These are phyloP conservation scores for Pythium volutum DNA, from an alignment of 352 stramenopile genomes.

Conservation along the genomic window DNA sequence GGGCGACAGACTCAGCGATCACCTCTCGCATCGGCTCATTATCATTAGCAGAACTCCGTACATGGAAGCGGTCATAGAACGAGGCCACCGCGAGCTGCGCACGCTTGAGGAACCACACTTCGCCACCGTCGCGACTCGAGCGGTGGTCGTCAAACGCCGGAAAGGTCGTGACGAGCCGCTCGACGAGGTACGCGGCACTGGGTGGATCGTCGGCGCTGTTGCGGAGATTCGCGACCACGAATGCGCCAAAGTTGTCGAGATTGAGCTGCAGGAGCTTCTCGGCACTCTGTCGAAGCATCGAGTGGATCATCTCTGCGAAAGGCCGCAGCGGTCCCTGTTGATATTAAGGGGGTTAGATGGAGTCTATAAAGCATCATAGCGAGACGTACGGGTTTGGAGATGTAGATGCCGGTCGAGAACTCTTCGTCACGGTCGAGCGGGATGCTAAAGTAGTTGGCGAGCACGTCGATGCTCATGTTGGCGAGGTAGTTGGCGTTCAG, in stretches of 20 bases:
- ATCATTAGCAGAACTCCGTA: constrained; percentile 21
- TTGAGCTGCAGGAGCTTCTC: constrained; percentile 7
- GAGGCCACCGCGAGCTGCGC: constrained; percentile 52
- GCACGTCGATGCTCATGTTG: constrained; percentile 57
- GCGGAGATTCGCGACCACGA: constrained; percentile 58
- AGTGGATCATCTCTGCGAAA: constrained; percentile 55
- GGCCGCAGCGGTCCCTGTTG: constrained; percentile 61
- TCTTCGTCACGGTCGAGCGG: constrained; percentile 71
- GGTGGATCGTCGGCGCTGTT: constrained; percentile 22
- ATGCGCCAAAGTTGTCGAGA: constrained; percentile 64
- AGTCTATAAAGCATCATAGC: too few relatives aligned
- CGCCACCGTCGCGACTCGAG: constrained; percentile 37
- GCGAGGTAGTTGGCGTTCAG: constrained; percentile 58
- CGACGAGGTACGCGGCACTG: constrained; percentile 51
- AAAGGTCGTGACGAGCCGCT: constrained; percentile 54
- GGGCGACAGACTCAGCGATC: neutral
- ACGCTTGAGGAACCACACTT: constrained; percentile 67
- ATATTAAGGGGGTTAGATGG: too few relatives aligned
- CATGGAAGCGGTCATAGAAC: constrained; percentile 68
- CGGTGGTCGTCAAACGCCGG: constrained; percentile 70
- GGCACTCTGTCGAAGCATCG: constrained; percentile 50
- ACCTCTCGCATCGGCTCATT: neutral
- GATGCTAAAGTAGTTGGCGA: constrained; percentile 72
- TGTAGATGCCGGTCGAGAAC: constrained; percentile 74
- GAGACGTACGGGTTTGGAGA: constrained; percentile 73